Evolutionary conservation across 306 rosid species (phyloP), one percentile per base, ranked within the genome.

Genomic region (Acacia acuminata): DNA sequence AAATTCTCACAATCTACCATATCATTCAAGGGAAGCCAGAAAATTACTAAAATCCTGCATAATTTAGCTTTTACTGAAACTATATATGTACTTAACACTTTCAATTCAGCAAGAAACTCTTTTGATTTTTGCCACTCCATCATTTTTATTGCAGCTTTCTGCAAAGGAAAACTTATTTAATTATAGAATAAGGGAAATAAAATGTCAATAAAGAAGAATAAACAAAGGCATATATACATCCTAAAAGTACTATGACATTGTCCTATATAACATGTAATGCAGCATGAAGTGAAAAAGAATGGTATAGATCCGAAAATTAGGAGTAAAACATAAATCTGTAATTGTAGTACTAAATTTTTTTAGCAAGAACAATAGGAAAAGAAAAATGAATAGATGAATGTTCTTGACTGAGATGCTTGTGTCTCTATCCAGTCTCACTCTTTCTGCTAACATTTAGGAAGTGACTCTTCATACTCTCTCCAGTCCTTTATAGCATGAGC

Each of bases 61-160:
- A 1, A 69, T 44, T 22, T 22, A 22, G 56, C 20, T 42, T 4
- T 71, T n/a, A n/a, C n/a, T n/a, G n/a, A n/a, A n/a, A n/a, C n/a
- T n/a, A n/a, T n/a, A n/a, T n/a, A n/a, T n/a, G n/a, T n/a, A n/a
- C n/a, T n/a, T n/a, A 95, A 85, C 73, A 95, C 98, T 42, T 90
- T 90, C 81, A 95, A 72, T 78, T 95, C 98, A 2, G 98, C 97
- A 25, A 93, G 85, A 89, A 95, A 95, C 85, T 89, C 94, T 82
- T 61, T 93, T n/a, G 98, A 32, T 81, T 97, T 97, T 79, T 86
- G 85, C 93, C 88, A 90, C 45, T 93, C 94, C 98, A 95, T 95
- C 91, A 90, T 93, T 88, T 95, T 95, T 73, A 95, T 81, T 65
- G 98, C 98, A 67, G 92, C 96, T 92, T 85, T 92, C 98, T 95